Evolutionary conservation across 2,329 filamentous ascomycete genomes (phyloP), one percentile per base, ranked within the genome.

Genomic region (Sporothrix pseudoabietina): DNA sequence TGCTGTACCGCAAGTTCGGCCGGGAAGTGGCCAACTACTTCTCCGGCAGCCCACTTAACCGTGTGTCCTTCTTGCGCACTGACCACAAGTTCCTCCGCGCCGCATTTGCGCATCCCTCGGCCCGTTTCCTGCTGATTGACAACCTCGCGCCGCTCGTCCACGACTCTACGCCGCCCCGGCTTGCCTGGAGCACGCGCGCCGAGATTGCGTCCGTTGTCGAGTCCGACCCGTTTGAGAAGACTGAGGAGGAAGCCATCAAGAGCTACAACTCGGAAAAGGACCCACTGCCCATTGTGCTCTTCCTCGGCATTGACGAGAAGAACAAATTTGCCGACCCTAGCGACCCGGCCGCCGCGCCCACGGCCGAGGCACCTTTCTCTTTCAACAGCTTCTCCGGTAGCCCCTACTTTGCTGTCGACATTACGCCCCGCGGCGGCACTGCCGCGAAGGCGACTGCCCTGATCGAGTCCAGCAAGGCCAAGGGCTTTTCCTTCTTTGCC

Each of bases 331-430:
- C 74, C 41, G 72, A 30, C 16, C 35, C 44, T 19, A 82, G 72
- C 6, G 59, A 72, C 71, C 74, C 79, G 3, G 82, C 74, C 6
- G 69, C 74, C 4, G 82, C 74, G 10, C 57, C 75, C 16, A 75
- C 80, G 61, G 78, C 80, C 22, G 74, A 71, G 32, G 65, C 74
- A 14, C 87, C 84, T 0, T 87, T 92, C 70, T 79, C 85, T 74
- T 91, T 91, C 78, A 90, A 89, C 74, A 89, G 89, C 66, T 97
- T 97, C 80, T 87, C 85, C 47, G 96, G 95, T 3, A 86, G 87
- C 68, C 94, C 96, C 1, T 97, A 90, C 82, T 99, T 98, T 80
- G 95, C 94, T 1, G 81, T 99, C 14, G 96, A 98, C 80, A 87
- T 97, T 26, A 97, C 94, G 3, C 91, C 94, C 0, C 89, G 87